phyloP scores from a whole-genome alignment of 2,329 filamentous ascomycete species.

The Colletotrichum cuscutae region DNA sequence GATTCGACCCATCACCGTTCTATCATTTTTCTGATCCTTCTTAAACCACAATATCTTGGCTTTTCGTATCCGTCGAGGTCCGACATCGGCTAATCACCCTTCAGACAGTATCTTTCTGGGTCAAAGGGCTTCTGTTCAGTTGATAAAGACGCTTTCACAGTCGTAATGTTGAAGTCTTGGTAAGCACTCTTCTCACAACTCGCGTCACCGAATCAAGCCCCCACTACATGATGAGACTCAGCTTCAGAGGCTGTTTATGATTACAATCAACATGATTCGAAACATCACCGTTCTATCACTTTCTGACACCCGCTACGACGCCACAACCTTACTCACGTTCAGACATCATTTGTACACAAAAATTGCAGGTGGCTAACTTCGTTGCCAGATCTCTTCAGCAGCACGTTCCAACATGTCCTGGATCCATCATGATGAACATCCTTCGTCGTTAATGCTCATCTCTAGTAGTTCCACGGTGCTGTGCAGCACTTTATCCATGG shows the following conservation, averaged over 20 bases:
- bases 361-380: neutral
- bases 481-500: neutral
- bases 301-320: constrained; percentile 14
- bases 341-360: too few relatives aligned
- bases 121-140: too few relatives aligned
- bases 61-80: neutral
- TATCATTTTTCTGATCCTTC: constrained; percentile 38
- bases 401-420: neutral
- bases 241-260: constrained; percentile 62
- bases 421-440: neutral
- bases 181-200: neutral
- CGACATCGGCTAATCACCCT: neutral
- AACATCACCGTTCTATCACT: constrained; percentile 46
- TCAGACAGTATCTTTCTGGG: neutral
- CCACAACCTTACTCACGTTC: neutral
- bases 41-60: neutral
- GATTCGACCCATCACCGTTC: constrained; percentile 50
- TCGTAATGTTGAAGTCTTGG: neutral
- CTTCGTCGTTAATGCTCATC: neutral
- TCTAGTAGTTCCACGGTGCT: too few relatives aligned
- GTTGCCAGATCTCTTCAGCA: neutral
- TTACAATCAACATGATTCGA: constrained; percentile 47
- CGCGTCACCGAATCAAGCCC: neutral
- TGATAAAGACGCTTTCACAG: too few relatives aligned
- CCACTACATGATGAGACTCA: constrained; percentile 48